phyloP scores from a whole-genome alignment of 768 basidiomycete genomes.

The Tricholoma hemisulphureum region DNA sequence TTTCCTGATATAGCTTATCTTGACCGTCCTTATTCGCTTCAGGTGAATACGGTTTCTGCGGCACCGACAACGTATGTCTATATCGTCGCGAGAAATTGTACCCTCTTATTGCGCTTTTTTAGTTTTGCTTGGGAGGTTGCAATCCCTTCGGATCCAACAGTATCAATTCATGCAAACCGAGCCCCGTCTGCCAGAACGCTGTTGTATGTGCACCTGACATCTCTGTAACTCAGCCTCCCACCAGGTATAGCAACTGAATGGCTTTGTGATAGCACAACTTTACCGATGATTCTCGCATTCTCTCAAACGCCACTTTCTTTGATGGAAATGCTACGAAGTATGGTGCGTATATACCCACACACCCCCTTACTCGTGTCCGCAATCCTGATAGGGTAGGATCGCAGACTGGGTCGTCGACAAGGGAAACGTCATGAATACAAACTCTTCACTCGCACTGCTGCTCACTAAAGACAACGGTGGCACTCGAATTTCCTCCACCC shows the following conservation, averaged over 20 bases:
- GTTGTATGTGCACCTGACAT: conserved; percentile 40
- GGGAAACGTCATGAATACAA: conserved; percentile 65
- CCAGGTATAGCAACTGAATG: not conserved
- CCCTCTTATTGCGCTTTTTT: conserved; percentile 6
- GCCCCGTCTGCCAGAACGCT: conserved; percentile 66
- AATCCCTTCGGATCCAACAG: conserved; percentile 69
- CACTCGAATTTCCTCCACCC: conserved; percentile 74
- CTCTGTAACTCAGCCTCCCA: too few relatives aligned
- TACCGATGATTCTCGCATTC: conserved; percentile 61
- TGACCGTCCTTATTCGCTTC: not conserved
- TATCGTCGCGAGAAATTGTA: not conserved
- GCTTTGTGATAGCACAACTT: conserved; percentile 51
- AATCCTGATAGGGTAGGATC: not conserved
- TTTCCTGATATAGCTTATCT: not conserved
- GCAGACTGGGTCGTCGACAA: conserved; percentile 71
- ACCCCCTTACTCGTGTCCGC: not conserved
- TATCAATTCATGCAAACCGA: conserved; percentile 65
- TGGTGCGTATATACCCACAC: conserved; percentile 37
- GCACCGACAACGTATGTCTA: conserved; percentile 41
- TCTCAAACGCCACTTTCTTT: conserved; percentile 63
- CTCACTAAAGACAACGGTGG: conserved; percentile 74
- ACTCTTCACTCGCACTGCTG: conserved; percentile 57
- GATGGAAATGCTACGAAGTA: conserved; percentile 74
- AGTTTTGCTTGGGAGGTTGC: conserved; percentile 89
- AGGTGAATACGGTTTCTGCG: conserved; percentile 59